Evolutionary conservation across 2,329 filamentous ascomycete species (phyloP), one percentile per base, ranked within the genome.

Genomic region (Pseudogymnoascus sp.): DNA sequence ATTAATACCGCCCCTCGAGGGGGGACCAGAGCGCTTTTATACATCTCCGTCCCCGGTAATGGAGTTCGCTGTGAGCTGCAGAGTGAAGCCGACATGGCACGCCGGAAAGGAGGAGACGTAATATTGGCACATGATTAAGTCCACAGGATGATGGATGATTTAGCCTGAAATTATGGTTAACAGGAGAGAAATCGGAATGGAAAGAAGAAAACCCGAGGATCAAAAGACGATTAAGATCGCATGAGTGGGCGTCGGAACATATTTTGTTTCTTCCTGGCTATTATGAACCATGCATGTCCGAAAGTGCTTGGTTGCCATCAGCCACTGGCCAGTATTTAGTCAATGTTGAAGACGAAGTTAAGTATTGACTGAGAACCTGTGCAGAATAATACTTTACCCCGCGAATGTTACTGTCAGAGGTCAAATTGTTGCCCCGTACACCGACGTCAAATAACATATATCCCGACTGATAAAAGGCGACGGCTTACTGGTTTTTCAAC

Each of bases 391-490:
- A 30, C n/a, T 30, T 52, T 52, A 52, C 41, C 41, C 41, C 41
- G 23, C 41, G 23, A 52, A 52, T 18, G 23, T 52, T 52, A 12
- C 41, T 52, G 41, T 52, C 41, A 52, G 41, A 52, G 41, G 41
- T 7, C 9, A 13, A 52, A 52, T 52, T 52, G 23, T 52, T 52
- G 23, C 8, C n/a, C 23, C 41, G 41, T 18, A 2, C n/a, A 52
- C 41, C 41, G 41, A 6, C n/a, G n/a, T n/a, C 23, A 52, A 30
- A 52, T 52, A 28, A n/a, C 41, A 10, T 52, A 30, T n/a, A 30
- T 2, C n/a, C 41, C 23, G 41, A 52, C n/a, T 52, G 41, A 18
- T 52, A 52, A 52, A 52, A 30, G n/a, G 41, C 41, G 9, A 52
- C 30, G 41, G 19, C 41, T 52, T 52, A 52, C 41, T 30, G 15